These are phyloP conservation scores for Termitomyces sp. DNA, from an alignment of 768 basidiomycete species.

Conservation along the genomic window DNA sequence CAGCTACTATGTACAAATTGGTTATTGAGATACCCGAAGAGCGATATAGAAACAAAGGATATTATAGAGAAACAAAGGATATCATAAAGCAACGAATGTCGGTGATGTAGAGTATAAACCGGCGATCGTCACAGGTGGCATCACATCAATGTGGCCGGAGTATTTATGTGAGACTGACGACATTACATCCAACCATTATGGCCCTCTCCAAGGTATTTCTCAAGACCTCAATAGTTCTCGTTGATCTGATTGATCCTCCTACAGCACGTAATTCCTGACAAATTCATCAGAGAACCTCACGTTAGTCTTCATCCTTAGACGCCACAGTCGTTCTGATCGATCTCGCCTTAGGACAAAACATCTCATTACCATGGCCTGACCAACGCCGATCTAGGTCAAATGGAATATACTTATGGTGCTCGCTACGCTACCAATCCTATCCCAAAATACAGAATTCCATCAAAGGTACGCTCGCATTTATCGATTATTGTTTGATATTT, in stretches of 20 bases:
- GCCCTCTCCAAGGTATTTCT: slow-evolving; percentile 53
- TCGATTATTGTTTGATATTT: not conserved
- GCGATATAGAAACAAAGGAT: too few relatives aligned
- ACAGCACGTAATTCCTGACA: slow-evolving; percentile 68
- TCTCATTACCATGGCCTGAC: slow-evolving; percentile 32
- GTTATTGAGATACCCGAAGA: too few relatives aligned
- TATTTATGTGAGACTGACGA: too few relatives aligned
- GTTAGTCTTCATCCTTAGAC: slow-evolving; percentile 24
- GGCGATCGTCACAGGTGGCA: too few relatives aligned
- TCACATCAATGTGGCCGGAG: too few relatives aligned
- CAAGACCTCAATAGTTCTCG: not conserved
- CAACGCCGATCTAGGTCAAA: slow-evolving; percentile 26
- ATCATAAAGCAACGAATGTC: too few relatives aligned
- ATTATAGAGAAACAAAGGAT: too few relatives aligned
- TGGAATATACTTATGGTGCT: slow-evolving; percentile 51
- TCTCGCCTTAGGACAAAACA: slow-evolving; percentile 42
- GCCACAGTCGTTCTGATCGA: not conserved
- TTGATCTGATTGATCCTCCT: not conserved
- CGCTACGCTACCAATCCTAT: slow-evolving; percentile 62
- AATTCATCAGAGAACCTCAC: slow-evolving; percentile 57
- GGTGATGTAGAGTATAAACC: too few relatives aligned
- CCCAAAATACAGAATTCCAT: slow-evolving; percentile 66
- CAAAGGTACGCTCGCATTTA: slow-evolving; percentile 33
- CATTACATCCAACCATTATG: slow-evolving; percentile 34
- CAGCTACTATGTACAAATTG: too few relatives aligned